A percentile compares a stretch with the other conserved stretches of the same genome.
phyloP scores from a whole-genome alignment of 202 grass and related monocot genomes.

The Cymbopogon flexuosus region DNA sequence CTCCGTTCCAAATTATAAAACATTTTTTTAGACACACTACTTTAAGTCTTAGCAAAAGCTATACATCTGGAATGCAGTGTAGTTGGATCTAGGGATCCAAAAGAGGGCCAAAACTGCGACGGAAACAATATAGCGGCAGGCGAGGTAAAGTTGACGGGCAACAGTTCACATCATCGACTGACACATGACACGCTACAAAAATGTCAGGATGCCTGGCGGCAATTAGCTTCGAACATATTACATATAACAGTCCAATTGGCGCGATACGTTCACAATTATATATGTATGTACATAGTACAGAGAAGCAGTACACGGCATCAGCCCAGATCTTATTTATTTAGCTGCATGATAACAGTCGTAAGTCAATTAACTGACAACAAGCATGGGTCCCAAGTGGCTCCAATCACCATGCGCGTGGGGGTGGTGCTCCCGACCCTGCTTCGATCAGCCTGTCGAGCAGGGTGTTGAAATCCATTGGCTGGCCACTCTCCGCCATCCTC shows the following conservation, averaged over 20 bases:
- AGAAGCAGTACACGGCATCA: conserved; percentile 23
- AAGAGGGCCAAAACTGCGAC: no score
- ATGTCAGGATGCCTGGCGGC: background rate
- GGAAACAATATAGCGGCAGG: no score
- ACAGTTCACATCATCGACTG: background rate
- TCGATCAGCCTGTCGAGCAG: conserved; percentile 77
- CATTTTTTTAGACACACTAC: no score
- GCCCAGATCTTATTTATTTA: conserved; percentile 41
- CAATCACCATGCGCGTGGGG: conserved; percentile 49
- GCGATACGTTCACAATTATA: conserved; percentile 2
- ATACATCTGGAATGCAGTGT: no score
- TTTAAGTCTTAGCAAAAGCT: no score
- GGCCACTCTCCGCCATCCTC: conserved; percentile 65
- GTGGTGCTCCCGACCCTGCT: conserved; percentile 39
- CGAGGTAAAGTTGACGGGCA: no score
- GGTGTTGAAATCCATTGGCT: conserved; percentile 71
- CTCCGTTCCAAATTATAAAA: no score
- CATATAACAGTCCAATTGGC: background rate
- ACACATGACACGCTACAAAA: conserved; percentile 4
- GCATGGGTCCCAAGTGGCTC: background rate
- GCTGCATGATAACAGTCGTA: conserved; percentile 19
- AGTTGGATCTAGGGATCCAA: no score
- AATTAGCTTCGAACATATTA: conserved; percentile 22
- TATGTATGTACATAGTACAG: conserved; percentile 34
- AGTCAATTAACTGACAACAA: background rate